A percentile compares a stretch with the other conserved stretches of the same genome.
Evolutionary conservation across 2,329 filamentous ascomycete species (phyloP).

Genomic region (Trichocomaceae sp.): DNA sequence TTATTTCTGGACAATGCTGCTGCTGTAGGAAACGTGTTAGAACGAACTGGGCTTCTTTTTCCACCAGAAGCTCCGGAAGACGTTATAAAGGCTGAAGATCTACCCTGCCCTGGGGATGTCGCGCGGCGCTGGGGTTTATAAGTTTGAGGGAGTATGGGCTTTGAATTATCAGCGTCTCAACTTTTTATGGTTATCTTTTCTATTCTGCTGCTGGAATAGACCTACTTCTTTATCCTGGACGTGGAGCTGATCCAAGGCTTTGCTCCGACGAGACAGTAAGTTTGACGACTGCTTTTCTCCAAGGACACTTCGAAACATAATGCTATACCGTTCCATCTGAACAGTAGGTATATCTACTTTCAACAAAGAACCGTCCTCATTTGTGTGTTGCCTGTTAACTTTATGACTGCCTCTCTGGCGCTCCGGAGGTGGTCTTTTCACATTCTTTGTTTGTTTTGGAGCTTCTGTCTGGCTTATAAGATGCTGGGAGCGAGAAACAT

Average conservation of each 20-base stretch:
- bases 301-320: conserved; percentile 81
- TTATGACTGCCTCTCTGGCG: not conserved
- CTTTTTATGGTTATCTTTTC: conserved; percentile 1
- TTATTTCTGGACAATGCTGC: not conserved
- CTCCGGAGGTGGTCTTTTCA: not conserved
- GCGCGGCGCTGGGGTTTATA: conserved; percentile 26
- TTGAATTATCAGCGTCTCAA: conserved; percentile 4
- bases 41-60: conserved; percentile 16
- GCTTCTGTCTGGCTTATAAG: not conserved
- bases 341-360: conserved; percentile 74
- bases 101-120: conserved; percentile 31
- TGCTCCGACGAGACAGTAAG: conserved; percentile 31
- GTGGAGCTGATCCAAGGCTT: conserved; percentile 45
- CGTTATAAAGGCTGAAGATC: conserved; percentile 32
- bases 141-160: conserved; percentile 12
- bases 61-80: conserved; percentile 27
- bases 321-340: conserved; percentile 80
- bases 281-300: conserved; percentile 35
- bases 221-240: conserved; percentile 43
- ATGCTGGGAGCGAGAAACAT: not conserved
- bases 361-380: conserved; percentile 40
- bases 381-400: not conserved
- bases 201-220: conserved; percentile 1
- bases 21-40: conserved; percentile 15
- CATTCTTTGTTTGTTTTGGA: not conserved